These are phyloP conservation scores for Hemileccinum impolitum DNA, from an alignment of 768 basidiomycete genomes.

Conservation along the genomic window DNA sequence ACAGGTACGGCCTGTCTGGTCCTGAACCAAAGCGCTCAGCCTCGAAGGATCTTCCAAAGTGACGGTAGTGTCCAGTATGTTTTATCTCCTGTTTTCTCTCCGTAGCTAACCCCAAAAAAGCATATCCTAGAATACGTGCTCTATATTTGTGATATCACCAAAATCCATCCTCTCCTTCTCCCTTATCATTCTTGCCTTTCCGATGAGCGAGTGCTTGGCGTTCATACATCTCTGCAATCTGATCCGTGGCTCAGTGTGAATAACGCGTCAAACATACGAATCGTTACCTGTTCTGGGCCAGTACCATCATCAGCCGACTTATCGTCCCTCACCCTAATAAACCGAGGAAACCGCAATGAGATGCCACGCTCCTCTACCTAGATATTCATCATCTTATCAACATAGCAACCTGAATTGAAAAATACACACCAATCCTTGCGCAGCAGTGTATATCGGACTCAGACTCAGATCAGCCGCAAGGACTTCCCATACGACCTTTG, in stretches of 20 bases:
- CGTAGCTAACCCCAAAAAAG: background rate
- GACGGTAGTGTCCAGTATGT: constrained; percentile 6
- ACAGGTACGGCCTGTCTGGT: constrained; percentile 45
- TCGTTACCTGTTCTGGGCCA: constrained; percentile 79
- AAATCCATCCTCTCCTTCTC: constrained; percentile 69
- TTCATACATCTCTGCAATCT: constrained; percentile 95
- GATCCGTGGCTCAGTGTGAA: constrained; percentile 5
- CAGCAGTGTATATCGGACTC: constrained; percentile 96
- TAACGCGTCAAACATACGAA: background rate
- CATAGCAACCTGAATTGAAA: background rate
- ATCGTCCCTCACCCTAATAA: constrained; percentile 89
- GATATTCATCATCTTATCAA: background rate
- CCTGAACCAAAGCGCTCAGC: constrained; percentile 42
- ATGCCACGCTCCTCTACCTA: constrained; percentile 89
- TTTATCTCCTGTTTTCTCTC: background rate
- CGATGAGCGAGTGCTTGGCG: constrained; percentile 80
- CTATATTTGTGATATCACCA: constrained; percentile 48
- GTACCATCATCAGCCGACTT: constrained; percentile 92
- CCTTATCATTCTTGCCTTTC: constrained; percentile 62
- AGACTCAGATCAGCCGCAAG: constrained; percentile 94
- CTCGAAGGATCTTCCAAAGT: constrained; percentile 39
- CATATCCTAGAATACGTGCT: constrained; percentile 7
- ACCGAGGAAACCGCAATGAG: constrained; percentile 94
- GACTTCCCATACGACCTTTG: constrained; percentile 97
- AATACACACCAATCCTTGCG: constrained; percentile 74